Evolutionary conservation across 495 filamentous ascomycete species (phyloP), one percentile per base, ranked within the genome.

Genomic region (Hapsidospora chrysogenum): DNA sequence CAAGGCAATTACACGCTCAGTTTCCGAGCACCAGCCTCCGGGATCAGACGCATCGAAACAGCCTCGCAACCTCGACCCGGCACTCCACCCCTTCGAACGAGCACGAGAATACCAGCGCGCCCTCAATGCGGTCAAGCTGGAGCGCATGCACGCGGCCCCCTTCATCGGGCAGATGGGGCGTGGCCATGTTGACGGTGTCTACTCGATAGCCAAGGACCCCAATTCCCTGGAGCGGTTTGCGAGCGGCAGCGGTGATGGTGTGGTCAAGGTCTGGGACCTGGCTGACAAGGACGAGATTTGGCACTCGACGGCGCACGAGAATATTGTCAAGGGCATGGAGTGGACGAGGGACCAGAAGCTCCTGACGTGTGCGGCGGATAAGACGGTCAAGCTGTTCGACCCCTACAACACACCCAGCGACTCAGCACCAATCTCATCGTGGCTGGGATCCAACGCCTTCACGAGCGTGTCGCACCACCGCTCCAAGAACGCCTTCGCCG

Each of bases 201-300:
- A 80, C 49, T 61, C 60, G 33, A 70, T 81, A 63, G 67, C 73
- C 33, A 80, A 80, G 46, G 76, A 80, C 47, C 72, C 66, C 4
- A 65, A 68, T 47, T 73, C 71, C 3, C 54, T 85, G 20, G 69
- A 78, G 35, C 61, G 71, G 29, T 68, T 92, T 46, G 78, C 83
- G 8, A 84, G 78, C 37, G 82, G 82, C 17, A 79, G 75, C 40
- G 83, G 82, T 35, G 82, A 86, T 46, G 85, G 86, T 39, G 71
- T 94, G 10, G 68, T 95, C 28, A 97, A 96, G 51, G 80, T 94
- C 28, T 97, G 92, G 89, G 76, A 89, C 53, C 59, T 97, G 37
- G 70, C 78, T 3, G 79, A 68, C 18, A 63, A 76, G 28, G 78
- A 80, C 20, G 83, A 95, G 46, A 61, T 79, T 11, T 92, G 84